phyloP scores from a whole-genome alignment of 805 yeast species.

The Saturnispora gosingensis region DNA sequence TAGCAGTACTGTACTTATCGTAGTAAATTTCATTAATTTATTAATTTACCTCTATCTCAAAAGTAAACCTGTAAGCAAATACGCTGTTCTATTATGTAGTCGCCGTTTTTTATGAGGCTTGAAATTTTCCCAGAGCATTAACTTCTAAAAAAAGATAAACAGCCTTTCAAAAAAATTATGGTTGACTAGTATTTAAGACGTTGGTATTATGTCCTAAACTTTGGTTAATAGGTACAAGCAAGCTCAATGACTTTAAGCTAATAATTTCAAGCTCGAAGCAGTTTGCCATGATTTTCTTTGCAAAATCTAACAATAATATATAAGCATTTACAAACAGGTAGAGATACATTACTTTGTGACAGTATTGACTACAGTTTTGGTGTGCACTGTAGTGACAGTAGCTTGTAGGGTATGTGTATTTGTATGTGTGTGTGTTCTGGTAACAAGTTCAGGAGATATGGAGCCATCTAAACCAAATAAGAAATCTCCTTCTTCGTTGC shows the following conservation, averaged over 20 bases:
- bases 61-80: not conserved
- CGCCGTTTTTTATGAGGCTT: not conserved
- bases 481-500: slow-evolving; percentile 8
- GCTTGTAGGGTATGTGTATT: slow-evolving; percentile 3
- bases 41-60: not conserved
- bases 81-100: not conserved
- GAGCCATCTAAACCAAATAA: slow-evolving; percentile 1
- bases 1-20: not conserved
- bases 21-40: not conserved
- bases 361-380: not conserved
- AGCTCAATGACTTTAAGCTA: not conserved
- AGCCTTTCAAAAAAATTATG: too few species aligned
- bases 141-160: not conserved
- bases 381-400: not conserved
- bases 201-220: not conserved
- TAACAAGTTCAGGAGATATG: not conserved
- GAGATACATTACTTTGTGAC: not conserved
- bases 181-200: too few species aligned
- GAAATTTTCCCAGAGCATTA: not conserved
- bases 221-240: not conserved
- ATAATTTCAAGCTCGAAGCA: too few species aligned
- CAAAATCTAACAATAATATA: not conserved
- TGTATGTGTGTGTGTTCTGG: slow-evolving; percentile 4
- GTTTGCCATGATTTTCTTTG: not conserved
- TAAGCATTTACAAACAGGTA: not conserved